A percentile compares a stretch with the other conserved stretches of the same genome.
Evolutionary conservation across 805 yeast species (phyloP).

Genomic region (Candida nanaspora): DNA sequence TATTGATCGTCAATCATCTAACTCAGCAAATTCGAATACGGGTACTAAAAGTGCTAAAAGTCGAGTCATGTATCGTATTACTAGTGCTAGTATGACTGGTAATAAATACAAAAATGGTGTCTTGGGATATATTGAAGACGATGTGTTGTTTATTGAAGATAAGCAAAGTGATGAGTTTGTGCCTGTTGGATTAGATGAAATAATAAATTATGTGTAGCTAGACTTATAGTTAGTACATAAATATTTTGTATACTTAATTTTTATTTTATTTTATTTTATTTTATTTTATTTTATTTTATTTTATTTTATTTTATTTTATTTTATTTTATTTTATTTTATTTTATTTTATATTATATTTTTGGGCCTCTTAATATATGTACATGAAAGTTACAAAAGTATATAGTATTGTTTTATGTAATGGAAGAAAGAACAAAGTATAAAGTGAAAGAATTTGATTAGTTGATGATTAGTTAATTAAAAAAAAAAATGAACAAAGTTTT

Average conservation of each 20-base stretch:
- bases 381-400: too few relatives aligned
- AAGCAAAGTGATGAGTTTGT: conserved; percentile 25
- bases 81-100: neutral
- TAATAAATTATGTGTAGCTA: conserved; percentile 5
- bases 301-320: too few relatives aligned
- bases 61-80: neutral
- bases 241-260: neutral
- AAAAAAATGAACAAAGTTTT: too few relatives aligned
- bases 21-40: too few relatives aligned
- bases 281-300: too few relatives aligned
- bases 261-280: neutral
- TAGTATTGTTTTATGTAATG: too few relatives aligned
- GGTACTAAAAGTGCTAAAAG: conserved; percentile 20
- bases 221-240: neutral
- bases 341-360: too few relatives aligned
- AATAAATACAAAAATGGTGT: conserved; percentile 13
- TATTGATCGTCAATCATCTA: too few relatives aligned
- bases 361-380: too few relatives aligned
- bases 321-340: too few relatives aligned
- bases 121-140: conserved; percentile 49
- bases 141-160: conserved; percentile 48
- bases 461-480: neutral
- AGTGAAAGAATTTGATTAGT: too few relatives aligned
- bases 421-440: too few relatives aligned
- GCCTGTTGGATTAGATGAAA: conserved; percentile 34